Evolutionary conservation across 805 yeast species (phyloP), one percentile per base, ranked within the genome.

Genomic region (Sugiyamaella chiloensis): DNA sequence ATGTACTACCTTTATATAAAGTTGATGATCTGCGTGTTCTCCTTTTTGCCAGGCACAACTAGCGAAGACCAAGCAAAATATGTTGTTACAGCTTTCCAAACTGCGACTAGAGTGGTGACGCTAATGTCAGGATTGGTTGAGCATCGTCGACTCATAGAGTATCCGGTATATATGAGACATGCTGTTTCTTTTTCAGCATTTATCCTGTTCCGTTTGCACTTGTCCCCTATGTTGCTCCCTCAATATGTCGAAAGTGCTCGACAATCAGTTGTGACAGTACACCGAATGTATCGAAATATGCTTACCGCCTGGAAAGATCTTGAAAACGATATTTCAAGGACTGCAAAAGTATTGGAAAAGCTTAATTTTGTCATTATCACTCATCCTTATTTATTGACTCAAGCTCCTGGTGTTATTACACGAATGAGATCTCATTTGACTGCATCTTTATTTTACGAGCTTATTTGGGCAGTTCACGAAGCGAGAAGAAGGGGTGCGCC

Each of bases 401-500:
- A 79, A 49, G 75, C 80, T 8, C 81, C 79, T n/a, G 83, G 86
- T 2, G 85, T 90, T 24, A 86, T 90, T 42, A 78, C 86, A 2
- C 74, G 90, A 50, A 90, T 90, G 95, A 76, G 97, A 59, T 87
- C 96, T 0, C 97, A 90, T 65, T 72, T 90, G 56, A 85, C 96
- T 0, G 96, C 93, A 1, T 88, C 96, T 0, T 66, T 90, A 44
- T 90, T 90, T 59, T 90, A 90, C 62, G 97, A 90, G 65, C 72
- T 90, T 44, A 91, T 90, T 9, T 89, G 96, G 89, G 85, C 95
- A 63, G 84, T 90, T 41, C 97, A 90, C 65, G 97, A 90, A 61
- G 96, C 96, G 0, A 74, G 95, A 62, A 73, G 96, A 62, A 71
- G 95, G 46, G 54, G 63, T 14, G 43, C 43, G 40, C 56, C 48